A percentile compares a stretch with the other conserved stretches of the same genome.
Conservation (phyloP, 2,329 filamentous ascomycete genomes). For the Microcyclospora pomicola region DNA sequence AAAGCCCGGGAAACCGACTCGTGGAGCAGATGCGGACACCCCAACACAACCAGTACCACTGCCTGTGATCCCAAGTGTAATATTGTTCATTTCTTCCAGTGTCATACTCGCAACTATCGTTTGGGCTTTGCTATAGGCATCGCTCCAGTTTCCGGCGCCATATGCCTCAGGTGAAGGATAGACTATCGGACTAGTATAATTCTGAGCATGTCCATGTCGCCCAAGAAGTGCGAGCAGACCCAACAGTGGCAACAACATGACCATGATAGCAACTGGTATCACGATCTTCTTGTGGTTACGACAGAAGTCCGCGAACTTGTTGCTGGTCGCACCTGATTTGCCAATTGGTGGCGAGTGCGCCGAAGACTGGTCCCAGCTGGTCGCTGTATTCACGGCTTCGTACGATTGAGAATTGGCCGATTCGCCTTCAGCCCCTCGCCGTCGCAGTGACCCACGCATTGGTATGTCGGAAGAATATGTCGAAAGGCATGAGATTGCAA, state of each 20-base stretch:
- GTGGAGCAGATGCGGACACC: slow-evolving; percentile 21
- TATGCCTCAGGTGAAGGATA: slow-evolving; percentile 21
- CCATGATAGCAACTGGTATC: slow-evolving; percentile 10
- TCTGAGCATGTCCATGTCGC: slow-evolving; percentile 9
- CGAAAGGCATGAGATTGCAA: too few species aligned
- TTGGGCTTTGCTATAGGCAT: slow-evolving; percentile 19
- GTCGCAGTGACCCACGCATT: too few species aligned
- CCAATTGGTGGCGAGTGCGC: too few species aligned
- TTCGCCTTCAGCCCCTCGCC: too few species aligned
- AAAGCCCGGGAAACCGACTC: slow-evolving; percentile 27
- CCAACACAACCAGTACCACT: slow-evolving; percentile 24
- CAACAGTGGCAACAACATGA: slow-evolving; percentile 17
- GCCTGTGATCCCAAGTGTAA: slow-evolving; percentile 21
- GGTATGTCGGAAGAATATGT: too few species aligned
- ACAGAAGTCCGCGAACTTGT: slow-evolving; percentile 9
- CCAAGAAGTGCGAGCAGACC: slow-evolving; percentile 17
- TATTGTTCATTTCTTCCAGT: slow-evolving; percentile 24
- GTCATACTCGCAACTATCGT: slow-evolving; percentile 23
- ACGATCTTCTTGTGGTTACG: slow-evolving; percentile 13
- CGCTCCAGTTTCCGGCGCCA: slow-evolving; percentile 21
- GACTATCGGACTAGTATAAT: slow-evolving; percentile 16
- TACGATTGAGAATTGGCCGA: too few species aligned
- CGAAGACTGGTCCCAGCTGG: too few species aligned
- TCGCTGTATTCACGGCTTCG: too few species aligned
- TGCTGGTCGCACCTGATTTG: too few species aligned